These are phyloP conservation scores for Nematocida sp. DNA, from an alignment of 371 early-diverging fungal genomes.

Conservation along the genomic window DNA sequence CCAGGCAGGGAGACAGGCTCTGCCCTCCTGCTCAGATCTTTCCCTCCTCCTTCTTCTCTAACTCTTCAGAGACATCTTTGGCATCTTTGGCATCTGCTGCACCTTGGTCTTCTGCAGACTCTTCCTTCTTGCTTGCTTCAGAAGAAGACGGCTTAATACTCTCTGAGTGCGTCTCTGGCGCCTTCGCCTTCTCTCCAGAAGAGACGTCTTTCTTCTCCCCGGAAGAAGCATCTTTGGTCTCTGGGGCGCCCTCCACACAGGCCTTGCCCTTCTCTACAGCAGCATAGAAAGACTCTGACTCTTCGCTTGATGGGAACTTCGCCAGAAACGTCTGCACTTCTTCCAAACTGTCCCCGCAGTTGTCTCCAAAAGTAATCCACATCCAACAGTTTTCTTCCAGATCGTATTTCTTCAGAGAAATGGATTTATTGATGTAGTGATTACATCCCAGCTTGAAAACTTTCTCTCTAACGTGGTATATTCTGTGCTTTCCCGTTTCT, in stretches of 20 bases:
- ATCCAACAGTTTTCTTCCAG: constrained; percentile 28
- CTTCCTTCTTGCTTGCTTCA: background rate
- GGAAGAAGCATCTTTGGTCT: background rate
- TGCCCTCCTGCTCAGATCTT: too few relatives aligned
- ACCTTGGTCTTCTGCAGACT: background rate
- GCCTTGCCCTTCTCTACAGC: constrained; percentile 14
- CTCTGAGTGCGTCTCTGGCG: background rate
- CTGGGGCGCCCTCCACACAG: background rate
- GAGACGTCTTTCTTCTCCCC: background rate
- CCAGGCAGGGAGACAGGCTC: too few relatives aligned
- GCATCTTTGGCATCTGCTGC: too few relatives aligned
- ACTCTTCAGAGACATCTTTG: too few relatives aligned
- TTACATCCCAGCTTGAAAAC: constrained; percentile 49
- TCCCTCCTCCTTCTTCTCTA: too few relatives aligned
- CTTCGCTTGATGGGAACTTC: constrained; percentile 13
- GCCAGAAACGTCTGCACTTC: constrained; percentile 17
- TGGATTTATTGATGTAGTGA: constrained; percentile 24
- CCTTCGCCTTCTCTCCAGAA: background rate
- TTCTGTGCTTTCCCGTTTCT: constrained; percentile 25
- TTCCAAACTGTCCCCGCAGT: constrained; percentile 40
- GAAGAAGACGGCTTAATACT: background rate
- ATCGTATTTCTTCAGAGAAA: constrained; percentile 12
- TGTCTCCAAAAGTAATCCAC: constrained; percentile 43
- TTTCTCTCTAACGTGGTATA: constrained; percentile 37
- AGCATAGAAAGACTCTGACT: constrained; percentile 10